Conservation (phyloP, 140 eudicot genomes). For the Artemisia princeps region DNA sequence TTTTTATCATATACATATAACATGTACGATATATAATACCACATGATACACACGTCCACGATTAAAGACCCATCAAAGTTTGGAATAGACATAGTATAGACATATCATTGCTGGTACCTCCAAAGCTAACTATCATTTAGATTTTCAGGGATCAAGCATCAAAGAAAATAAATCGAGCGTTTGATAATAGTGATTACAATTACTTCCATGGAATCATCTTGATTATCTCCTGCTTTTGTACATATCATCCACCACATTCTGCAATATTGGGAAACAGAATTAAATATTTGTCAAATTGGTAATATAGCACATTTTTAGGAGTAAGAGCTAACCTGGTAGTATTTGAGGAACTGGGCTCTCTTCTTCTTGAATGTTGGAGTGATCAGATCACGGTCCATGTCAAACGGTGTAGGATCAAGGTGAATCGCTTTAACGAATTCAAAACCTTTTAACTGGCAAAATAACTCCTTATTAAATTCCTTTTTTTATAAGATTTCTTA, state of each 20-base stretch:
- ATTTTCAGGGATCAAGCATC: background rate
- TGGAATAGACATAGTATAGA: no score
- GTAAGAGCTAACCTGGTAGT: constrained; percentile 60
- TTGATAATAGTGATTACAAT: background rate
- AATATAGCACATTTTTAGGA: background rate
- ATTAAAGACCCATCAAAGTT: no score
- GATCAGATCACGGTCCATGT: constrained; percentile 88
- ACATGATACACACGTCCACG: no score
- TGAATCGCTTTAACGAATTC: constrained; percentile 73
- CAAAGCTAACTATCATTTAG: background rate
- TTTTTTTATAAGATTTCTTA: background rate
- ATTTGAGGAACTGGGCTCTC: constrained; percentile 67
- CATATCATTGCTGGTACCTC: background rate
- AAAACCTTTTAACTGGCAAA: constrained; percentile 74
- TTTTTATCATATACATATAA: no score
- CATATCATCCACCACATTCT: constrained; percentile 57
- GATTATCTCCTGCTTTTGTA: constrained; percentile 42
- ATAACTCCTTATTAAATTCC: constrained; percentile 1
- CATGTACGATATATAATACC: no score
- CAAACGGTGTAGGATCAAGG: constrained; percentile 73
- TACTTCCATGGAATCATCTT: background rate
- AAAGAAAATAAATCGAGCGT: background rate
- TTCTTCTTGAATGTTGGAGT: constrained; percentile 94
- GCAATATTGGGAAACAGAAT: constrained; percentile 24
- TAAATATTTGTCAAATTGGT: background rate